These are phyloP conservation scores for Xerophyta viscosa DNA, from an alignment of 106 monocot species.

Conservation along the genomic window DNA sequence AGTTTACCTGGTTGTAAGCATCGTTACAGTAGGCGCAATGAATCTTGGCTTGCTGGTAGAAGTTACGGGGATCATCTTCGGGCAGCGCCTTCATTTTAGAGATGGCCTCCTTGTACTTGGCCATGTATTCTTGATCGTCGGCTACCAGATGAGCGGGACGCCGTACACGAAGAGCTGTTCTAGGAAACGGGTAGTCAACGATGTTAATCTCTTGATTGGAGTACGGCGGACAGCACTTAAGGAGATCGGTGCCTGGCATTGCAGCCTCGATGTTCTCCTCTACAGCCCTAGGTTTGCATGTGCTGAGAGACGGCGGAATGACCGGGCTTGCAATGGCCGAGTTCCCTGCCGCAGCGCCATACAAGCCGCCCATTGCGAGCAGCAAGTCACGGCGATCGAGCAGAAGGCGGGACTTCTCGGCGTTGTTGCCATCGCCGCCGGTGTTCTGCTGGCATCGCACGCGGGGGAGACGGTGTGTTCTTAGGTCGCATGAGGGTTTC, in stretches of 20 bases:
- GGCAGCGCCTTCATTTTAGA: constrained; percentile 24
- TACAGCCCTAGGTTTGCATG: neutral
- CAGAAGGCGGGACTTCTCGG: neutral
- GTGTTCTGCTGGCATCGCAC: neutral
- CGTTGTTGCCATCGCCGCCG: neutral
- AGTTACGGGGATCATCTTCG: constrained; percentile 21
- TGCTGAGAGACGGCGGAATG: neutral
- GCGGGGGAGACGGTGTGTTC: neutral
- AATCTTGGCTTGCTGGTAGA: constrained; percentile 28
- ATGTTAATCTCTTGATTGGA: neutral
- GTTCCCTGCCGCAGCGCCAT: neutral
- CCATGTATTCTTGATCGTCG: constrained; percentile 12
- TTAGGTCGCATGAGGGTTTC: neutral
- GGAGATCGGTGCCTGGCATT: neutral
- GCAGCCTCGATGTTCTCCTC: neutral
- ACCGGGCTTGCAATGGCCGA: neutral
- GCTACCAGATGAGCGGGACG: constrained; percentile 11
- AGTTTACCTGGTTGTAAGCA: constrained; percentile 22
- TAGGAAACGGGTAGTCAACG: constrained; percentile 4
- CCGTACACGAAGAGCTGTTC: constrained; percentile 12
- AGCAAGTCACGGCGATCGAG: constrained; percentile 1
- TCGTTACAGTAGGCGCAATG: constrained; percentile 47
- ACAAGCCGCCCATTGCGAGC: neutral
- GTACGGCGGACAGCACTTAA: constrained; percentile 3
- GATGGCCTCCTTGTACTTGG: constrained; percentile 23